Evolutionary conservation across 352 stramenopile genomes (phyloP).

Genomic region (Globisporangium megalacanthum): DNA sequence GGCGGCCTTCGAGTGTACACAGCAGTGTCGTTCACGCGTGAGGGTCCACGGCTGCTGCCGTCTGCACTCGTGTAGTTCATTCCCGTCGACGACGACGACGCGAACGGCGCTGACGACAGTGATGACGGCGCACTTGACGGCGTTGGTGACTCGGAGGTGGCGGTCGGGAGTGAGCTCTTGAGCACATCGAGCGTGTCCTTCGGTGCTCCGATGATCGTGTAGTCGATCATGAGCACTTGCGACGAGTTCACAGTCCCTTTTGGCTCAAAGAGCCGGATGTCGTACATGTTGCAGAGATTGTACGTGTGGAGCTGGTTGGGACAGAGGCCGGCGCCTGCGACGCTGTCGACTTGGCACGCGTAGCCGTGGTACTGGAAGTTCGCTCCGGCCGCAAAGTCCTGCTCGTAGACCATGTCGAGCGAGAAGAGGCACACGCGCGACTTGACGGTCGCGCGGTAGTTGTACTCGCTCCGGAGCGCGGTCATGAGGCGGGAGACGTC

Average conservation of each 20-base stretch:
- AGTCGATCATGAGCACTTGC: conserved; percentile 9
- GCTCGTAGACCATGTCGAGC: conserved; percentile 86
- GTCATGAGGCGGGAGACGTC: conserved; percentile 2
- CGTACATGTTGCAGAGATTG: conserved; percentile 4
- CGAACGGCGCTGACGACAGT: too few species aligned
- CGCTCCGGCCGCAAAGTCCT: conserved; percentile 28
- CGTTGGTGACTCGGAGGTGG: background rate
- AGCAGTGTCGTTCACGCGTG: too few species aligned
- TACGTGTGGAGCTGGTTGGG: background rate
- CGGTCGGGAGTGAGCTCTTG: background rate
- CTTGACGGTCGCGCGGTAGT: conserved; percentile 92
- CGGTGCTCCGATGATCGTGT: conserved; percentile 1
- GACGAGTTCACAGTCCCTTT: conserved; percentile 1
- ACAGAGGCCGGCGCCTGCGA: background rate
- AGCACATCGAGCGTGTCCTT: conserved; percentile 7
- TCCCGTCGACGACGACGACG: too few species aligned
- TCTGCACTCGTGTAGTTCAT: too few species aligned
- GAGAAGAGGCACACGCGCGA: conserved; percentile 69
- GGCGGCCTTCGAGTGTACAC: too few species aligned
- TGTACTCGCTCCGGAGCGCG: conserved; percentile 10
- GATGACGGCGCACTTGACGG: background rate
- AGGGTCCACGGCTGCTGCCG: too few species aligned
- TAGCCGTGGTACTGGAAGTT: conserved; percentile 12
- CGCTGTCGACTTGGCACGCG: conserved; percentile 3
- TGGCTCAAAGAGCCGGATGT: conserved; percentile 10